Percentiles rank a stretch among this genome's conserved stretches.
These are phyloP conservation scores for Bombardia bombarda DNA, from an alignment of 495 filamentous ascomycete genomes.

Conservation along the genomic window DNA sequence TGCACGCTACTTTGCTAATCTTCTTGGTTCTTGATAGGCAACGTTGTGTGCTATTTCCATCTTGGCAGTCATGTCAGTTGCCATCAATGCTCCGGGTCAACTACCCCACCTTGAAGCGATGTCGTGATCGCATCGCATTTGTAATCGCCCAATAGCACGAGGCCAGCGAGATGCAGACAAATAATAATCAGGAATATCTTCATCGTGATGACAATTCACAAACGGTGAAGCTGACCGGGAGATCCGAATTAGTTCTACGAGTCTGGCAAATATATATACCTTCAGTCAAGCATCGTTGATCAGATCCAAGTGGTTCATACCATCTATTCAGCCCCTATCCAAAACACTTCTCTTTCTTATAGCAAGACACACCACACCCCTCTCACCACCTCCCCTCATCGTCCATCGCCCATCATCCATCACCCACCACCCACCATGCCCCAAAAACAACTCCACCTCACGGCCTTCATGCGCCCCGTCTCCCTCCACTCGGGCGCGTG, in stretches of 20 bases:
- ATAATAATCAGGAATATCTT: background rate
- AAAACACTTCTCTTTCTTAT: no score
- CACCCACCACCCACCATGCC: slow-evolving; percentile 1
- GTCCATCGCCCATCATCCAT: background rate
- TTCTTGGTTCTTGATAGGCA: no score
- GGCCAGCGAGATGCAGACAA: background rate
- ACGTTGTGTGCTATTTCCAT: no score
- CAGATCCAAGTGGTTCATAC: no score
- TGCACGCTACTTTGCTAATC: no score
- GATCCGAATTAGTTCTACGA: background rate
- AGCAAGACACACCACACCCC: no score
- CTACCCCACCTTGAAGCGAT: background rate
- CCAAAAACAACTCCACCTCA: slow-evolving; percentile 38
- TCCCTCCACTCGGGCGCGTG: slow-evolving; percentile 50
- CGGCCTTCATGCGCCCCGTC: slow-evolving; percentile 53
- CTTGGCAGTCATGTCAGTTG: no score
- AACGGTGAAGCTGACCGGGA: background rate
- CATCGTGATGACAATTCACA: background rate
- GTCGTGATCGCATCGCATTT: background rate
- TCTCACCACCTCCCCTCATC: background rate
- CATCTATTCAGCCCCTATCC: no score
- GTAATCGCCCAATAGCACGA: background rate
- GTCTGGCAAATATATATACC: background rate
- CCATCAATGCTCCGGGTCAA: no score
- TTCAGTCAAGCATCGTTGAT: no score